phyloP scores from a whole-genome alignment of 305 asterid genomes.

The Fraxinus dipetala region DNA sequence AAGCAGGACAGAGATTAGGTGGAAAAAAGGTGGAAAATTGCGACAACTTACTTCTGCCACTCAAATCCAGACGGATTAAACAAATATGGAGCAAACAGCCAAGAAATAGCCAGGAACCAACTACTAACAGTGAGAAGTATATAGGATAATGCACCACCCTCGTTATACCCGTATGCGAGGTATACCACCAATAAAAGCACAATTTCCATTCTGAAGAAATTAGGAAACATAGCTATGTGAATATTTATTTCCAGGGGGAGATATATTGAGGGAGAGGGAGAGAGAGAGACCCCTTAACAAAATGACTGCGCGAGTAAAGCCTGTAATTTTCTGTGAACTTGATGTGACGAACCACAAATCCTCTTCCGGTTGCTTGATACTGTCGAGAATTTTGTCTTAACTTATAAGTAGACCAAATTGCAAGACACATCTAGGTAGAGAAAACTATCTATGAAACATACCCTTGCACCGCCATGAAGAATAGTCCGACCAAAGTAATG shows the following conservation, averaged over 20 bases:
- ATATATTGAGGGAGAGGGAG: constrained; percentile 26
- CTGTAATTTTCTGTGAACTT: constrained; percentile 80
- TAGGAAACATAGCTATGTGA: constrained; percentile 18
- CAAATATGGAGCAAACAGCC: constrained; percentile 94
- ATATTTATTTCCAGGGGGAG: constrained; percentile 1
- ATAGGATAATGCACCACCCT: constrained; percentile 73
- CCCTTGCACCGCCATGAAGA: constrained; percentile 97
- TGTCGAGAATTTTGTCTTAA: constrained; percentile 30
- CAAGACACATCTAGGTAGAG: constrained; percentile 14
- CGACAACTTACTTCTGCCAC: constrained; percentile 82
- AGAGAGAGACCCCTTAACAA: constrained; percentile 73
- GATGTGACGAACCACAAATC: constrained; percentile 86
- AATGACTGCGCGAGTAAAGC: constrained; percentile 86
- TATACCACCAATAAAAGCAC: constrained; percentile 75
- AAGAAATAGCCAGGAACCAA: constrained; percentile 81
- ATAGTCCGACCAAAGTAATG: constrained; percentile 96
- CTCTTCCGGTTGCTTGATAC: constrained; percentile 93
- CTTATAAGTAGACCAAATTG: constrained; percentile 17
- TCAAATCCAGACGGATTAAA: constrained; percentile 96
- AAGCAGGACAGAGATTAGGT: constrained; percentile 19
- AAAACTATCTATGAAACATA: constrained; percentile 34
- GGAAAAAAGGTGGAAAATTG: constrained; percentile 9
- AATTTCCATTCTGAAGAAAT: constrained; percentile 76
- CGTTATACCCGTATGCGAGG: constrained; percentile 73
- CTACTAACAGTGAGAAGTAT: constrained; percentile 83